phyloP scores from a whole-genome alignment of 169 alveolate genomes.

The Sarcocystis neurona region DNA sequence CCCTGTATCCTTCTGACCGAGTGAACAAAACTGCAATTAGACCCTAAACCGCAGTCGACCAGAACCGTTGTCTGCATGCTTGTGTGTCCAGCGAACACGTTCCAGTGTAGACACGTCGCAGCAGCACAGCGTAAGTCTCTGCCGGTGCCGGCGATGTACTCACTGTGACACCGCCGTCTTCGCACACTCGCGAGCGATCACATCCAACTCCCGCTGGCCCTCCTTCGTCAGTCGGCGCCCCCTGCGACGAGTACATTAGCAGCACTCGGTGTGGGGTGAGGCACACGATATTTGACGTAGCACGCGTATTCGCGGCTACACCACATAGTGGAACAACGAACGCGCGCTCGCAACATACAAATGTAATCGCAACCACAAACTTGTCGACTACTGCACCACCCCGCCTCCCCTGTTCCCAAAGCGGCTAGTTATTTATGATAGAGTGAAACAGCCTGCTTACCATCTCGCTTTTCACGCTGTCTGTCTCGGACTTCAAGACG shows the following conservation, averaged over 20 bases:
- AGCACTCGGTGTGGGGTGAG: too few relatives aligned
- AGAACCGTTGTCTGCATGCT: neutral
- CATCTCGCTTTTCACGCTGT: too few relatives aligned
- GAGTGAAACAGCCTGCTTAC: too few relatives aligned
- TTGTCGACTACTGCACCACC: too few relatives aligned
- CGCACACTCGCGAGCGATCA: slow-evolving; percentile 72
- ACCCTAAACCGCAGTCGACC: neutral
- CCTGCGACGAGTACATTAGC: slow-evolving; percentile 14
- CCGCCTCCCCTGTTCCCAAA: too few relatives aligned
- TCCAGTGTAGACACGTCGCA: neutral
- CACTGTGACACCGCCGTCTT: neutral
- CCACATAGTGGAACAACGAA: too few relatives aligned
- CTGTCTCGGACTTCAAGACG: too few relatives aligned
- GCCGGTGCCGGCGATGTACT: neutral
- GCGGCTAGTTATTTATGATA: too few relatives aligned
- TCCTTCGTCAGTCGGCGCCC: slow-evolving; percentile 72
- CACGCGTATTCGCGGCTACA: too few relatives aligned
- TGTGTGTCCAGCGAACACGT: neutral
- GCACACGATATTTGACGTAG: too few relatives aligned
- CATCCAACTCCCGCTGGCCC: slow-evolving; percentile 76
- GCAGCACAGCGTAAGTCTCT: neutral
- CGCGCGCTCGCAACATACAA: too few relatives aligned
- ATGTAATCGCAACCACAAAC: too few relatives aligned
- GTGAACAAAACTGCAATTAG: neutral
- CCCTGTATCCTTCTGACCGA: neutral